Evolutionary conservation across 768 basidiomycete genomes (phyloP).

Genomic region (Boletellus sp.): DNA sequence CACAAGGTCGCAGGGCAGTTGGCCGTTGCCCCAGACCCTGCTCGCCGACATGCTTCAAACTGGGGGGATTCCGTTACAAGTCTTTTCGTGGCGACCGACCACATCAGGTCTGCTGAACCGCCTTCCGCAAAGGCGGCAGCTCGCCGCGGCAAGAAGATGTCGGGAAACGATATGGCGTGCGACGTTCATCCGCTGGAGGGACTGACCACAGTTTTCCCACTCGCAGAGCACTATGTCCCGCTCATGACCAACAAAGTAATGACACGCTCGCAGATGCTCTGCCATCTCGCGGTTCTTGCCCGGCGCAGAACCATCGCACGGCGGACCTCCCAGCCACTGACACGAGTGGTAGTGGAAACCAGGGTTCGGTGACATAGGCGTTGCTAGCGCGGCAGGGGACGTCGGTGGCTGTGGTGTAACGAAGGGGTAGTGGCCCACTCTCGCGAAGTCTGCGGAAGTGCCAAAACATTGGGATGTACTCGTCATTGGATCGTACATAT

Average conservation of each 20-base stretch:
- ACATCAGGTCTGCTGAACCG: slow-evolving; percentile 28
- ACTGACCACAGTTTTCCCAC: slow-evolving; percentile 22
- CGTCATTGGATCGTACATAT: background rate
- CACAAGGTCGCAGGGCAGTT: background rate
- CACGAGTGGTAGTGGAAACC: slow-evolving; percentile 14
- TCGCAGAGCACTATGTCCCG: slow-evolving; percentile 22
- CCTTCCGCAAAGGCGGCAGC: slow-evolving; percentile 21
- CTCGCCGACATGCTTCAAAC: background rate
- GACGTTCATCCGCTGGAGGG: slow-evolving; percentile 29
- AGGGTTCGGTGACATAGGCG: background rate
- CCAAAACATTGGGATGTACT: background rate
- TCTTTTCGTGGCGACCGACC: slow-evolving; percentile 25
- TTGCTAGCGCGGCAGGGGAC: slow-evolving; percentile 12
- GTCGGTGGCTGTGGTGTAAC: slow-evolving; percentile 13
- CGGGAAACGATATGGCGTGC: slow-evolving; percentile 28
- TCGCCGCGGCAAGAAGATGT: slow-evolving; percentile 24
- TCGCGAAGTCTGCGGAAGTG: background rate
- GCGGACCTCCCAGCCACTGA: slow-evolving; percentile 23
- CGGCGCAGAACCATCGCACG: slow-evolving; percentile 21
- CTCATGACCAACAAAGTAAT: slow-evolving; percentile 26
- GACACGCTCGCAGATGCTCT: slow-evolving; percentile 20
- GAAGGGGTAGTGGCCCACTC: background rate
- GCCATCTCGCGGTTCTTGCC: slow-evolving; percentile 31
- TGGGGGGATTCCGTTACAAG: slow-evolving; percentile 7
- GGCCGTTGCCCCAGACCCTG: background rate